Conservation (phyloP, 768 basidiomycete species). For the Naganishia randhawae region DNA sequence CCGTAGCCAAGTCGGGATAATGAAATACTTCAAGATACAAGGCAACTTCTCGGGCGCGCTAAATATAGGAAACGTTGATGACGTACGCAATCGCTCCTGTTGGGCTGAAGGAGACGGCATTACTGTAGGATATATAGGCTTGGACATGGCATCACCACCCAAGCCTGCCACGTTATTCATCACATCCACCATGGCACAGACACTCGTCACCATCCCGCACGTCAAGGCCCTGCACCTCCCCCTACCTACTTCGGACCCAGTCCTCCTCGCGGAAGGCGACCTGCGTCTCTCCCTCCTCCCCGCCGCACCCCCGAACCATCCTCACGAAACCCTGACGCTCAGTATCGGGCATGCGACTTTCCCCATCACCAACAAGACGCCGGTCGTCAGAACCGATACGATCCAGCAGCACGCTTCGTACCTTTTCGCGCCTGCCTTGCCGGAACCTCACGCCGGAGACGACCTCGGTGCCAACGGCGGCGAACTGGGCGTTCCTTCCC, state of each 20-base stretch:
- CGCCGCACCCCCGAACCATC: constrained; percentile 39
- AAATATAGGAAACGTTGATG: not conserved
- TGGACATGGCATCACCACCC: too few relatives aligned
- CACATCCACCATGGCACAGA: not conserved
- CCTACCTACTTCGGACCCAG: constrained; percentile 29
- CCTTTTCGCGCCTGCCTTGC: constrained; percentile 32
- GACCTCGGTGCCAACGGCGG: not conserved
- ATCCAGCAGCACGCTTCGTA: constrained; percentile 43
- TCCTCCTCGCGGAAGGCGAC: constrained; percentile 42
- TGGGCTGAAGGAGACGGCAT: too few relatives aligned
- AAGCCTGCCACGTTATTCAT: not conserved
- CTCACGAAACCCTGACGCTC: constrained; percentile 37
- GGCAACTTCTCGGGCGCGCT: not conserved
- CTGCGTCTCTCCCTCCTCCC: constrained; percentile 42
- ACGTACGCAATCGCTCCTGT: too few relatives aligned
- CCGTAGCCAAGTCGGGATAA: not conserved
- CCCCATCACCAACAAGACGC: constrained; percentile 39
- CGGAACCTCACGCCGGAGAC: constrained; percentile 28
- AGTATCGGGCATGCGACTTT: constrained; percentile 40
- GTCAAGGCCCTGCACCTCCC: constrained; percentile 44
- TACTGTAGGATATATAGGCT: too few relatives aligned
- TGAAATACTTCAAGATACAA: not conserved
- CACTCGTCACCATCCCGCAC: constrained; percentile 33
- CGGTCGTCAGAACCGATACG: constrained; percentile 39
- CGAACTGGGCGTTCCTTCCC: not conserved